Conservation (phyloP, 1,284 basidiomycete species). For the Lentinus polychrous region DNA sequence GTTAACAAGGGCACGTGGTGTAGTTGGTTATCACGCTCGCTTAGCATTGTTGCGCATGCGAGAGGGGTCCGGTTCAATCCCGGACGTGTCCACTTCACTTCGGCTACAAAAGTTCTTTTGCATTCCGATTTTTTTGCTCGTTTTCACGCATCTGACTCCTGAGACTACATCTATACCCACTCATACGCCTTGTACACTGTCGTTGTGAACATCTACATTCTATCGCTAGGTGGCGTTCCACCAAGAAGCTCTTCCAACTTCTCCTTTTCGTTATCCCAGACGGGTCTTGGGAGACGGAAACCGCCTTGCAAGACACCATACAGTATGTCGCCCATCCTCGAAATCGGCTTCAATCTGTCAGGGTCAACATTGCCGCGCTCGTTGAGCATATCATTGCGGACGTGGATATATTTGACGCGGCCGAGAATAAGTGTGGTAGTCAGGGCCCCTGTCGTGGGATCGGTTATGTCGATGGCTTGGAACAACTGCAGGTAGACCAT, state of each 20-base stretch:
- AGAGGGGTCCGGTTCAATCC: too few relatives aligned
- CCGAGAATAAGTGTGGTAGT: constrained; percentile 60
- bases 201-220: too few relatives aligned
- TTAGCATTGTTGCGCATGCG: too few relatives aligned
- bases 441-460: constrained; percentile 31
- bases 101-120: too few relatives aligned
- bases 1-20: too few relatives aligned
- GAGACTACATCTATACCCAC: too few relatives aligned
- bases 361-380: constrained; percentile 47
- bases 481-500: constrained; percentile 42
- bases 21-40: too few relatives aligned
- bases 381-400: constrained; percentile 45
- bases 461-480: constrained; percentile 49
- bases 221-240: too few relatives aligned
- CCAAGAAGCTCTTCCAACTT: background rate
- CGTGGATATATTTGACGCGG: constrained; percentile 56
- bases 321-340: constrained; percentile 57
- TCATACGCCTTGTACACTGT: too few relatives aligned
- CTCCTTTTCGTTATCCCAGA: constrained; percentile 38
- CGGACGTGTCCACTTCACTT: too few relatives aligned
- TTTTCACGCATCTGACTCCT: too few relatives aligned
- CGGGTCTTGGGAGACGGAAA: constrained; percentile 49
- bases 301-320: constrained; percentile 49
- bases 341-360: constrained; percentile 50
- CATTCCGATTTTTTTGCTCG: too few relatives aligned